Evolutionary conservation across 2,329 filamentous ascomycete species (phyloP).

Genomic region (Fusarium equiseti): DNA sequence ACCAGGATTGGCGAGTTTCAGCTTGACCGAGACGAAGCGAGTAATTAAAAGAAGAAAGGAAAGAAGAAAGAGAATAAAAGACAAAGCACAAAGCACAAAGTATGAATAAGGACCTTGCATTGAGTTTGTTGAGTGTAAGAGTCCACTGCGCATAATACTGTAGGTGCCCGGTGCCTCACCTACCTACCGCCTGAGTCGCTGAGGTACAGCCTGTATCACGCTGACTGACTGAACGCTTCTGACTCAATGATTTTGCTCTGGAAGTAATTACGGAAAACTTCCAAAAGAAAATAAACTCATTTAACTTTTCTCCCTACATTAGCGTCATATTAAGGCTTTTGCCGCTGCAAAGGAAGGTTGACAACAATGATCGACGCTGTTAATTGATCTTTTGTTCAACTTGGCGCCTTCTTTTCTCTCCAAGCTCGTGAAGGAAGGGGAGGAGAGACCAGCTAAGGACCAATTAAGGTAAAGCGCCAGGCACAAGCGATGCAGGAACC

Average conservation of each 20-base stretch:
- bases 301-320: constrained; percentile 36
- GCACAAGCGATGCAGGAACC: constrained; percentile 46
- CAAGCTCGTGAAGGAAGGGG: not conserved
- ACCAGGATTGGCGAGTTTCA: constrained; percentile 35
- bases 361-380: constrained; percentile 16
- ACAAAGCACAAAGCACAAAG: constrained; percentile 1
- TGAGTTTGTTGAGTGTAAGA: not conserved
- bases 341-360: constrained; percentile 7
- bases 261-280: constrained; percentile 14
- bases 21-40: constrained; percentile 18
- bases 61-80: not conserved
- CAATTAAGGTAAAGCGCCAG: constrained; percentile 40
- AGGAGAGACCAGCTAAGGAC: not conserved
- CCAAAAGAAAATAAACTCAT: constrained; percentile 24
- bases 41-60: constrained; percentile 1
- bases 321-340: constrained; percentile 21
- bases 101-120: not conserved
- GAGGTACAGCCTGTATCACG: not conserved
- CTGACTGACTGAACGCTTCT: not conserved
- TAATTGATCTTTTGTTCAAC: constrained; percentile 6
- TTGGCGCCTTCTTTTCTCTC: constrained; percentile 10
- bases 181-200: not conserved
- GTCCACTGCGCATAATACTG: not conserved
- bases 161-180: not conserved
- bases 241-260: not conserved